A percentile compares a stretch with the other conserved stretches of the same genome.
Evolutionary conservation across 495 filamentous ascomycete genomes (phyloP).

Genomic region (Podospora pseudocomata): DNA sequence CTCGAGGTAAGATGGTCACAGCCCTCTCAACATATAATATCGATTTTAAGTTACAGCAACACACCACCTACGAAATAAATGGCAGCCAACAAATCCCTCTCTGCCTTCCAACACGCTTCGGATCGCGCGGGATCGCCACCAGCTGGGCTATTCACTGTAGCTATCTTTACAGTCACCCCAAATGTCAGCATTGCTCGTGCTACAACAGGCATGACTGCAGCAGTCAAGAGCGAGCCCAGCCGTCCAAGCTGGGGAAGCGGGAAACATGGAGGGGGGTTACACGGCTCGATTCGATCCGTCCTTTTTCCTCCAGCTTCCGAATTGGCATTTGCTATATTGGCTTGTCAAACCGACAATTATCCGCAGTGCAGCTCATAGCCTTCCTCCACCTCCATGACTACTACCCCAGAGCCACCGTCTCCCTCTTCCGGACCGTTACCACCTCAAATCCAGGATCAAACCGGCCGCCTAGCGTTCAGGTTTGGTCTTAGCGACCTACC

Average conservation of each 20-base stretch:
- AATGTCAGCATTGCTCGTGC: not conserved
- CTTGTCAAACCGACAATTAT: slow-evolving; percentile 29
- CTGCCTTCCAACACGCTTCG: not conserved
- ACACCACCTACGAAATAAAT: not conserved
- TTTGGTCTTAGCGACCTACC: not conserved
- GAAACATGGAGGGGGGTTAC: slow-evolving; percentile 17
- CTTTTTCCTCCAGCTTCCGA: slow-evolving; percentile 23
- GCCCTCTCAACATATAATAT: not conserved
- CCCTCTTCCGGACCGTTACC: slow-evolving; percentile 20
- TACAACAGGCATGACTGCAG: slow-evolving; percentile 3
- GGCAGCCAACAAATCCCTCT: slow-evolving; percentile 3
- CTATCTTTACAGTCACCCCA: not conserved
- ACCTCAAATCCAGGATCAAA: slow-evolving; percentile 26
- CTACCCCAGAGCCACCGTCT: slow-evolving; percentile 8
- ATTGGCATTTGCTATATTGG: slow-evolving; percentile 23
- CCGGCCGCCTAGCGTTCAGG: slow-evolving; percentile 1
- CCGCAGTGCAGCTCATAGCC: slow-evolving; percentile 14
- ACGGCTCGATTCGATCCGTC: slow-evolving; percentile 34
- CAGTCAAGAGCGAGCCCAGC: not conserved
- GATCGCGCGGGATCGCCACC: not conserved
- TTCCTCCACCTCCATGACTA: slow-evolving; percentile 5
- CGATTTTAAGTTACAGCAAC: not conserved
- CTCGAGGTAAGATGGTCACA: not conserved
- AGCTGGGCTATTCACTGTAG: not conserved
- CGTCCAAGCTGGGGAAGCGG: not conserved